Base-by-base conservation (phyloP, 371 early-diverging fungal genomes). In the Circinella umbellata region DNA sequence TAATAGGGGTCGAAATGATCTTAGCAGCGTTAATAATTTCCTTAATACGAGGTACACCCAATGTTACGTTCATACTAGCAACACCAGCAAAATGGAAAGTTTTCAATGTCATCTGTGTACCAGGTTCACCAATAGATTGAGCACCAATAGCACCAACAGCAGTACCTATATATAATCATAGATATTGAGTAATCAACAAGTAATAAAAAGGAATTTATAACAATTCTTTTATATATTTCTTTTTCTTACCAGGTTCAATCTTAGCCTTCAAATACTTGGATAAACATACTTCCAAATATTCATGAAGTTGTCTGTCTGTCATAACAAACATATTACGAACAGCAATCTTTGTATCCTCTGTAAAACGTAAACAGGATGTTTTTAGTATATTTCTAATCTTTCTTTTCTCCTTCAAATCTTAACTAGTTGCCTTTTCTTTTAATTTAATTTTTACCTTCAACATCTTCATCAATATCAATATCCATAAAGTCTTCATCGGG, bases 81-180 rank as follows among this genome's bases (percentile, higher is more conserved):
- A 99, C 97, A 90, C 99, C 99, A 81, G 99, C 99, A 93, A 99
- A 99, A 86, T 99, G 99, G 95, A 99, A 99, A 77, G 99, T 99
- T 82, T 99, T 99, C 69, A 99, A 85, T 54, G 99, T 99, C 99
- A 99, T 99, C 81, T 99, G 99, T 3, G 99, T 99, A 69, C 99
- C 99, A 39, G 99, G 99, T 78, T 99, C 99, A 73, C 99, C 99
- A 75, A 99, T 98, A 66, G 94, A 93, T 80, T 99, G 99, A 1
- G 98, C 99, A 46, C 98, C 99, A 63, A 99, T 86, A 47, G 99
- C 98, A 55, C 99, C 99, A 8, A 97, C 98, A 59, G 96, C 96
- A 7, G 95, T 82, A 91, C 70, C 70, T 70, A 51, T n/a, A 13
- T 17, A 48, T 63, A 55, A 42, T 15, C 47, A 11, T 3, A 11